Evolutionary conservation across 1,139 yeast species (phyloP).

Genomic region (Meyerozyma sp.): DNA sequence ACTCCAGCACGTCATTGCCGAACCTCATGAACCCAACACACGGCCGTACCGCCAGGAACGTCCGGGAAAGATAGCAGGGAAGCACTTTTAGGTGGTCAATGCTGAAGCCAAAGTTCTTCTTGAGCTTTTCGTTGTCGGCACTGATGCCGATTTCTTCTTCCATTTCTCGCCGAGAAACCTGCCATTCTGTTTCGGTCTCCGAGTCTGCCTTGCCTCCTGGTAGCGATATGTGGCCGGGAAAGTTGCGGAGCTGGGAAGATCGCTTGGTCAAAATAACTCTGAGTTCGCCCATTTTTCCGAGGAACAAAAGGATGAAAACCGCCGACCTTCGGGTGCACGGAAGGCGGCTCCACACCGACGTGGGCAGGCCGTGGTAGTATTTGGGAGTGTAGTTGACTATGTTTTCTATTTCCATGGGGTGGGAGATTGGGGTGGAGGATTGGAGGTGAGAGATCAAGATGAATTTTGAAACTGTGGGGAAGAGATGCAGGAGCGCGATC

Average conservation of each 20-base stretch:
- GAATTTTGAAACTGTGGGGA: background rate
- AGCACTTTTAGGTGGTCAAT: slow-evolving; percentile 54
- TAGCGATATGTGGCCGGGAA: slow-evolving; percentile 83
- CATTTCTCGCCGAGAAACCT: slow-evolving; percentile 75
- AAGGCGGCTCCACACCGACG: slow-evolving; percentile 52
- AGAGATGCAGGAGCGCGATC: background rate
- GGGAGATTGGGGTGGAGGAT: no score
- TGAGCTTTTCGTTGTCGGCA: slow-evolving; percentile 40
- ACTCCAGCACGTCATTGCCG: slow-evolving; percentile 14
- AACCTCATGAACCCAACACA: slow-evolving; percentile 60
- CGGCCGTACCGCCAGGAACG: slow-evolving; percentile 78
- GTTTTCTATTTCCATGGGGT: slow-evolving; percentile 7
- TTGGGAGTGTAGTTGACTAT: slow-evolving; percentile 18
- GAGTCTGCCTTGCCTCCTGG: slow-evolving; percentile 87
- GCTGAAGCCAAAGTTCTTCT: slow-evolving; percentile 43
- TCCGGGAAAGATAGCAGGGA: slow-evolving; percentile 75
- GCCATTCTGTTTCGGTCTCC: slow-evolving; percentile 60
- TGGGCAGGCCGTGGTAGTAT: slow-evolving; percentile 22
- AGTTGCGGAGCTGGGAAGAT: slow-evolving; percentile 60
- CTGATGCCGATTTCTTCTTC: slow-evolving; percentile 82
- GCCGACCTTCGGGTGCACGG: slow-evolving; percentile 68
- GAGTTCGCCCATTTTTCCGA: slow-evolving; percentile 68
- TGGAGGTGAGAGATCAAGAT: background rate
- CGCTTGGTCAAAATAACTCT: slow-evolving; percentile 75
- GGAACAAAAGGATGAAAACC: slow-evolving; percentile 65